Evolutionary conservation across 495 filamentous ascomycete genomes (phyloP), one percentile per base, ranked within the genome.

Genomic region (Aspergillus haitiensis): DNA sequence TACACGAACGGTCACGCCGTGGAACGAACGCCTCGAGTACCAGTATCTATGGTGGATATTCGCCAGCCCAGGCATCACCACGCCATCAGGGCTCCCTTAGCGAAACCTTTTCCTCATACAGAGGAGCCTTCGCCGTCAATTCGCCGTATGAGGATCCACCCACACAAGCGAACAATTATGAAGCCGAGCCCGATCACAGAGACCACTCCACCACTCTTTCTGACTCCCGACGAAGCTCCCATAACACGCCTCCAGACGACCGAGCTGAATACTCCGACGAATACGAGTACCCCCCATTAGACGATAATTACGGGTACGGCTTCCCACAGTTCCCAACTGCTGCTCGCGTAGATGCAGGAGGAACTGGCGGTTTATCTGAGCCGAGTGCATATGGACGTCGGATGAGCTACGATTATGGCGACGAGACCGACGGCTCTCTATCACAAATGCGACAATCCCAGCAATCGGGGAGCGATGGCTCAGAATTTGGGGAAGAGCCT

Each of bases 321-420:
- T 86, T 91, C 67, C 81, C 83, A 10, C 78, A 83, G 44, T 76
- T 84, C 60, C 69, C 71, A 2, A 63, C 70, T 1, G 73, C 76
- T 51, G 85, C 86, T 6, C 72, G 85, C 27, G 88, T 90, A 15
- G 93, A 98, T 69, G 89, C 88, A 31, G 87, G 81, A 35, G 94
- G 89, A 12, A 96, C 92, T 11, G 93, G 93, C 12, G 93, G 93
- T 4, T 75, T 96, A 16, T 82, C 90, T 16, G 83, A 89, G 56
- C 92, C 92, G 15, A 80, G 79, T 47, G 78, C 79, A 0, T 84
- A 86, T 59, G 75, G 68, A 18, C 81, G 87, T 52, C 78, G 91
- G 53, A 77, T 93, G 67, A 97, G 93, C 70, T 98, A 93, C 65
- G 94, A 98, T 66, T 93, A 97, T 69, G 94, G 90, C 0, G 94